Evolutionary conservation across 2,329 filamentous ascomycete genomes (phyloP), one percentile per base, ranked within the genome.

Genomic region (Coniella lustricola): DNA sequence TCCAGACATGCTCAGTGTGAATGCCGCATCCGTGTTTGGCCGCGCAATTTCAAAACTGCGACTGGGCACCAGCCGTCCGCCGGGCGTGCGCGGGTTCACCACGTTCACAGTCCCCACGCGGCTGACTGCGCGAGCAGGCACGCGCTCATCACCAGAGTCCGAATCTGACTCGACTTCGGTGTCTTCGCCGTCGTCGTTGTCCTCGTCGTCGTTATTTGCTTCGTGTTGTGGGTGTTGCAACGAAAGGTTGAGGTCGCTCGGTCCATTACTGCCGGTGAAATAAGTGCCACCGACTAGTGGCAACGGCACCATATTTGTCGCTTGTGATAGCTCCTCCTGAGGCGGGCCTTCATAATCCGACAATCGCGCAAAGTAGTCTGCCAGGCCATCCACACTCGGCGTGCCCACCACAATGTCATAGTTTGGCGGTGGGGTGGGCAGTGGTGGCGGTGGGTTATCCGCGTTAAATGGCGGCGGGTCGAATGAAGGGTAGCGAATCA

Each of bases 391-490:
- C 63, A 88, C 72, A 67, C 81, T 74, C 20, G 79, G 71, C 52
- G 77, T 79, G 14, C 84, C 86, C 1, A 93, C 80, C 33, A 94
- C 86, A 3, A 76, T 74, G 51, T 91, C 87, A 62, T 96, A 95
- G 49, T 85, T 81, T 1, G 90, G 90, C 7, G 90, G 90, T 1
- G 90, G 90, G 0, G 89, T 94, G 0, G 69, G 61, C 46, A 68
- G 53, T 2, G 84, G 81, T 44, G 85, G 85, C 3, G 87, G 86
- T 0, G 86, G 82, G 4, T 82, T 76, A 46, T 94, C 85, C 4
- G 88, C 88, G 53, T 93, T 84, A 60, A 95, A 95, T 0, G 87
- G 81, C 0, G 90, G 90, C 2, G 90, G 90, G 51, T 90, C 90
- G 68, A 90, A 95, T 0, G 88, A 94, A 0, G 90, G 90, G 5